phyloP scores from a whole-genome alignment of 371 early-diverging fungal genomes.

The Funneliformis caledonium region DNA sequence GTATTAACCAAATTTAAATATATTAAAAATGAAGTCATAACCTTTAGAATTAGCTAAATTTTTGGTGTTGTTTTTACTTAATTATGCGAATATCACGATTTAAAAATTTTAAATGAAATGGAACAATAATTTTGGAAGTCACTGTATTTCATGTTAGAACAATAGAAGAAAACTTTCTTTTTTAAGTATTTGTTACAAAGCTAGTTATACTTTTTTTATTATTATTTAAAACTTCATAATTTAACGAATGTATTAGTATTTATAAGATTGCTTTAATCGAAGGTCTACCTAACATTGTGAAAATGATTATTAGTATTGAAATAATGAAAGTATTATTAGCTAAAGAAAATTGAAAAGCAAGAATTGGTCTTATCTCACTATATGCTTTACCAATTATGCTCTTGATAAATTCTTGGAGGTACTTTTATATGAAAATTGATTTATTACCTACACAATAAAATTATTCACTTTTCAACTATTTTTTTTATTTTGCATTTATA shows the following conservation, averaged over 20 bases:
- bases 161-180: not conserved
- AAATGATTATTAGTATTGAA: slow-evolving; percentile 55
- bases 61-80: too few relatives aligned
- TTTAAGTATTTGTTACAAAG: not conserved
- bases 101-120: too few relatives aligned
- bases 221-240: not conserved
- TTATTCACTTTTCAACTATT: not conserved
- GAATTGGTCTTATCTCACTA: slow-evolving; percentile 53
- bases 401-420: slow-evolving; percentile 57
- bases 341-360: slow-evolving; percentile 41
- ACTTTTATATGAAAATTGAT: not conserved
- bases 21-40: too few relatives aligned
- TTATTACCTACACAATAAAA: not conserved
- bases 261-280: slow-evolving; percentile 50
- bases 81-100: too few relatives aligned
- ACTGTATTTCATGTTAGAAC: not conserved
- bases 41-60: too few relatives aligned
- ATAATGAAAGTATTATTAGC: slow-evolving; percentile 50
- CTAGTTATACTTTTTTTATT: not conserved
- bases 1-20: too few relatives aligned
- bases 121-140: too few relatives aligned
- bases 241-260: slow-evolving; percentile 43
- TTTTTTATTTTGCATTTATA: not conserved
- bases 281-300: slow-evolving; percentile 62
- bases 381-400: slow-evolving; percentile 63